Evolutionary conservation across 805 yeast genomes (phyloP), one percentile per base, ranked within the genome.

Genomic region (Candida parachauliodes): DNA sequence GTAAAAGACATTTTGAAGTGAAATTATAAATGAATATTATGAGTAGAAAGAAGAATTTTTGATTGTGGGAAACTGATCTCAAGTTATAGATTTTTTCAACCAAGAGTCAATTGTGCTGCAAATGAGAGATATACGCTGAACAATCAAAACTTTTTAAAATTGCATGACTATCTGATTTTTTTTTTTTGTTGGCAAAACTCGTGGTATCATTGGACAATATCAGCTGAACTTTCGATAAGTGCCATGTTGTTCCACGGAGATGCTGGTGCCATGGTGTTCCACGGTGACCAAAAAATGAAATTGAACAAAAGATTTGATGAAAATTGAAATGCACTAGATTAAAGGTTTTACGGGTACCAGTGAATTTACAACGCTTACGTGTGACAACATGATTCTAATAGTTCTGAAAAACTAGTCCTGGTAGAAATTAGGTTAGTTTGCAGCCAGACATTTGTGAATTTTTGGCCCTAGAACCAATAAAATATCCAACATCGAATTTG

Each of bases 221-320:
- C 19, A 14, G 30, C n/a, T 12, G 7, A n/a, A 27, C 4, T 8
- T 12, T 5, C 9, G n/a, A 8, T n/a, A 10, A 10, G 27, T 5
- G n/a, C 30, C 30, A 27, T 15, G 30, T 11, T 12, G 30, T 27
- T 27, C 30, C 30, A 27, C 30, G 30, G 30, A 27, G 16, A 8
- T 11, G 30, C 15, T 27, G 16, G 14, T 22, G 10, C 24, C 24
- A 10, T 21, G 24, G 10, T 21, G 24, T 21, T 21, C 24, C 24
- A 21, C 24, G 24, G 24, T 10, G 10, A 21, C 7, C 7, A 10
- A 8, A 21, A 7, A 21, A 21, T 8, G 10, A 21, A 21, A 10
- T 7, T 21, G 10, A 21, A 21, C 24, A 21, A 21, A 21, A 8
- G 9, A 21, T 8, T 10, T 21, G 9, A 21, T 10, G 7, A 21